These are phyloP conservation scores for Thelephora aurantiotincta DNA, from an alignment of 768 basidiomycete genomes.

Conservation along the genomic window DNA sequence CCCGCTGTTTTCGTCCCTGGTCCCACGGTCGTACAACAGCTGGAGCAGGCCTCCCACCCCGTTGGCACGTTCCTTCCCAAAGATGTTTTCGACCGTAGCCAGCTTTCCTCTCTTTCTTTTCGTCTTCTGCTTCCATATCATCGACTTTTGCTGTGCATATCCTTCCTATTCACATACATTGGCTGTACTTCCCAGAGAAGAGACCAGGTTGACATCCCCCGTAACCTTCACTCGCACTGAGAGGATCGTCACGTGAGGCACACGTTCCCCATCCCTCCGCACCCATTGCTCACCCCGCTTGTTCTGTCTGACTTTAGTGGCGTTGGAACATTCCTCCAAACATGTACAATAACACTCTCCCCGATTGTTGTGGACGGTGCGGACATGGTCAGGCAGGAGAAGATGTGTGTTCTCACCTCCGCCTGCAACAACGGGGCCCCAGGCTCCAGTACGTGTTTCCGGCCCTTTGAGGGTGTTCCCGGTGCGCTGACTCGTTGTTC, in stretches of 20 bases:
- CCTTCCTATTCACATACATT: not conserved
- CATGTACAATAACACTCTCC: constrained; percentile 21
- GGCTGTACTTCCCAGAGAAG: not conserved
- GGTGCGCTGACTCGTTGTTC: not conserved
- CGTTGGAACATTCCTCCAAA: constrained; percentile 19
- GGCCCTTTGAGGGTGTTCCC: not conserved
- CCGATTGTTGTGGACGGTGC: constrained; percentile 18
- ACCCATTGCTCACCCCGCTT: not conserved
- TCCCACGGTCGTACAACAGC: constrained; percentile 9
- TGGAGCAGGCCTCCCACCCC: constrained; percentile 12
- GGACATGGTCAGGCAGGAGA: constrained; percentile 18
- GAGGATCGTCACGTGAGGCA: not conserved
- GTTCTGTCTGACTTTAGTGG: constrained; percentile 4
- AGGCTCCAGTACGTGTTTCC: not conserved
- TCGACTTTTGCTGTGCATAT: not conserved
- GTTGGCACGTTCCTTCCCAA: not conserved
- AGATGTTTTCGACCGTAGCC: not conserved
- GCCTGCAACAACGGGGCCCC: not conserved
- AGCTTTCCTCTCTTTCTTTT: not conserved
- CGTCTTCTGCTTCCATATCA: not conserved
- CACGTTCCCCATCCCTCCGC: not conserved
- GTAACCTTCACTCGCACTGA: not conserved
- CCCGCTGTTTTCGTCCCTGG: constrained; percentile 10
- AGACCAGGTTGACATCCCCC: not conserved
- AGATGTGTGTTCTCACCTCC: constrained; percentile 9